Conservation (phyloP, 1,139 yeast species). For the Yamadazyma taylorii region DNA sequence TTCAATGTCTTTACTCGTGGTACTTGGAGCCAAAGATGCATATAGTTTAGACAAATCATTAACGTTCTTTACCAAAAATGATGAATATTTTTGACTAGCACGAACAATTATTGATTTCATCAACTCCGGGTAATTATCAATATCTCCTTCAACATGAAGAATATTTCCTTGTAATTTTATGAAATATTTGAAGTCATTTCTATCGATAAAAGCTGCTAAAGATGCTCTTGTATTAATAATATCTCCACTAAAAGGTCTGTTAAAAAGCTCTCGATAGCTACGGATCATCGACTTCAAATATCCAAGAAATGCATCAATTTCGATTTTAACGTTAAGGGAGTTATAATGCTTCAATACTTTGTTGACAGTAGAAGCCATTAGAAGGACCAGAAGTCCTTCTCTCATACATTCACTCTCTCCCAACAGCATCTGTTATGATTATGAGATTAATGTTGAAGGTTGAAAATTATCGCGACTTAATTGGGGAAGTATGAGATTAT, state of each 20-base stretch:
- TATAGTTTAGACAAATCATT: slow-evolving; percentile 23
- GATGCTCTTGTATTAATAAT: slow-evolving; percentile 11
- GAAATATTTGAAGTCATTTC: slow-evolving; percentile 10
- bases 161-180: slow-evolving; percentile 13
- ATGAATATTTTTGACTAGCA: slow-evolving; percentile 26
- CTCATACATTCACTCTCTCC: slow-evolving; percentile 15
- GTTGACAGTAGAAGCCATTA: slow-evolving; percentile 34
- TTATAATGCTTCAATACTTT: slow-evolving; percentile 19
- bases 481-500: too few species aligned
- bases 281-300: slow-evolving; percentile 9
- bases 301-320: slow-evolving; percentile 12
- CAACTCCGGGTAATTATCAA: slow-evolving; percentile 12
- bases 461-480: too few species aligned
- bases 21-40: slow-evolving; percentile 5
- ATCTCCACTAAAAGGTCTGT: slow-evolving; percentile 11
- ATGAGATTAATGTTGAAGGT: too few species aligned
- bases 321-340: slow-evolving; percentile 14
- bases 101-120: slow-evolving; percentile 28
- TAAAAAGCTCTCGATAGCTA: slow-evolving; percentile 13
- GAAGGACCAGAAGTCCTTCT: slow-evolving; percentile 23
- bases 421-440: slow-evolving; percentile 9
- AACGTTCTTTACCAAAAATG: slow-evolving; percentile 26
- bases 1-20: too few species aligned
- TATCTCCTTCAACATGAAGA: slow-evolving; percentile 12
- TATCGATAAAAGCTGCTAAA: slow-evolving; percentile 9